Evolutionary conservation across 2,329 filamentous ascomycete genomes (phyloP).

Genomic region (Cercospora sp.): DNA sequence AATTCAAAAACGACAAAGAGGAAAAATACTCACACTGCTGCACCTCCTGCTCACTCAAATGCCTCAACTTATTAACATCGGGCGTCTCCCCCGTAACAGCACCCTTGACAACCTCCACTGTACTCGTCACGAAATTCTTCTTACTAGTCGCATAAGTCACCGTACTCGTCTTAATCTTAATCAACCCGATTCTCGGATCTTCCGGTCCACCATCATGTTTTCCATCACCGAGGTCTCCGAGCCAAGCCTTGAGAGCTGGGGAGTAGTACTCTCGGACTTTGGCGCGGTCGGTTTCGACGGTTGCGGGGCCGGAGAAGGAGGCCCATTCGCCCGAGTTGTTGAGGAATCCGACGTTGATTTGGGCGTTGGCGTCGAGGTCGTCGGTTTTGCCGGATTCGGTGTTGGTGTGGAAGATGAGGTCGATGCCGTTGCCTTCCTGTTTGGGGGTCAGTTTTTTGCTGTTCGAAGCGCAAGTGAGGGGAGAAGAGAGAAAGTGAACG

Average conservation of each 20-base stretch:
- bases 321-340: slow-evolving; percentile 75
- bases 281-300: slow-evolving; percentile 67
- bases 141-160: slow-evolving; percentile 68
- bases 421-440: slow-evolving; percentile 74
- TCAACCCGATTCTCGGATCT: slow-evolving; percentile 80
- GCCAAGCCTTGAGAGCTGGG: slow-evolving; percentile 73
- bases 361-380: slow-evolving; percentile 70
- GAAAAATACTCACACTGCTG: slow-evolving; percentile 52
- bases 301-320: slow-evolving; percentile 73
- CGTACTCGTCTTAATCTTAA: slow-evolving; percentile 71
- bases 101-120: slow-evolving; percentile 73
- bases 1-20: too few relatives aligned
- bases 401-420: slow-evolving; percentile 89
- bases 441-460: background rate
- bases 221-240: slow-evolving; percentile 82
- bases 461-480: too few relatives aligned
- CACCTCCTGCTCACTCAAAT: slow-evolving; percentile 68
- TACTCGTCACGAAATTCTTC: slow-evolving; percentile 64
- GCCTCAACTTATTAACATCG: slow-evolving; percentile 72
- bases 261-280: slow-evolving; percentile 75
- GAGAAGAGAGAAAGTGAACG: background rate
- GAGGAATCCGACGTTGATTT: slow-evolving; percentile 81
- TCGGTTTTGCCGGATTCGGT: slow-evolving; percentile 85
- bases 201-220: slow-evolving; percentile 78
- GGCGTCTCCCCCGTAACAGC: slow-evolving; percentile 71